Conservation (phyloP, 257 asterid species). For the Solanum gracilifrons region DNA sequence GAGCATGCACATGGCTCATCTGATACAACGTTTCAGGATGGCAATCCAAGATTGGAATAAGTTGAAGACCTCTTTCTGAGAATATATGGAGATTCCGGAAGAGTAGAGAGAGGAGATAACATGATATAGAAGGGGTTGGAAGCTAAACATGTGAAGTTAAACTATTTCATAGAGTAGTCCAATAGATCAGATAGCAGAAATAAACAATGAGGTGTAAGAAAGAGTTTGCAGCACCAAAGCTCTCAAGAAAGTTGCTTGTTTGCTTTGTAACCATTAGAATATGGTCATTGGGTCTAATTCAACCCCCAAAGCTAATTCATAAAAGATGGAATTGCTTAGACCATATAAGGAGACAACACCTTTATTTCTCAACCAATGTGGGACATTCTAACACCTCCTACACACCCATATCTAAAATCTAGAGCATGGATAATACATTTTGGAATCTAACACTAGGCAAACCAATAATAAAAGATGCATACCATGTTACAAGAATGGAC, state of each 20-base stretch:
- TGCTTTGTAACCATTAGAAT: neutral
- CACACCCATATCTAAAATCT: neutral
- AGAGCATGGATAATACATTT: neutral
- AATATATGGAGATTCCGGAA: neutral
- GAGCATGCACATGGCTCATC: neutral
- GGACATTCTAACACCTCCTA: neutral
- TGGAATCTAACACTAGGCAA: neutral
- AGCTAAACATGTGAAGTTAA: neutral
- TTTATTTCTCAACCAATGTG: neutral
- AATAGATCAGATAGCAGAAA: neutral
- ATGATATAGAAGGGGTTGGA: neutral
- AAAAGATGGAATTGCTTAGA: neutral
- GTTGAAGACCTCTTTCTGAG: neutral
- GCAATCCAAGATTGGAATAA: neutral
- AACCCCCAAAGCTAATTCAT: neutral
- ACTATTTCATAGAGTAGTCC: neutral
- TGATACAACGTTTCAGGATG: neutral
- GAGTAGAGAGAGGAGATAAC: neutral
- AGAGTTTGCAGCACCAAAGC: neutral
- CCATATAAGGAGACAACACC: neutral
- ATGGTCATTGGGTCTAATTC: neutral
- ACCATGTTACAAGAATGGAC: neutral
- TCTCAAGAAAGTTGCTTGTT: neutral
- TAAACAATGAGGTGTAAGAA: neutral
- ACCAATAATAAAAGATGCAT: neutral